Base-by-base conservation (phyloP, 768 basidiomycete species). In the Rhizopogon vesiculosus region DNA sequence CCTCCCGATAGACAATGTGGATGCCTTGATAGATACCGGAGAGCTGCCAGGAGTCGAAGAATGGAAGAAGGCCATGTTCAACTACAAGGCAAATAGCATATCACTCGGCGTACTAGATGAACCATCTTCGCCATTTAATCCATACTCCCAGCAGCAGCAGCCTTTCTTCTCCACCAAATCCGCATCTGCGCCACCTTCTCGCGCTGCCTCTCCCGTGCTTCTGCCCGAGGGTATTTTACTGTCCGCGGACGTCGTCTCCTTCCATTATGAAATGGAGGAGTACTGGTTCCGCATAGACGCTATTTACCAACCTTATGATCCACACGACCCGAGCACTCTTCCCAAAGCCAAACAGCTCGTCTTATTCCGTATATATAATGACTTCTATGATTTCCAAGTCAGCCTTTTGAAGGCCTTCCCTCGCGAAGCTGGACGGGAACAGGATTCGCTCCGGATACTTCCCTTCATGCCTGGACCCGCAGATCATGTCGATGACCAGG, bases 401-500 rank as follows among this genome's bases (percentile, higher is more conserved):
- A 76, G 82, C 5, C 81, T 99, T 22, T 82, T 98, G 58, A 83
- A 93, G 45, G 78, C 81, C 0, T 98, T 95, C 72, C 94, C 95
- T 7, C 81, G 81, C 44, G 97, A 99, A 73, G 97, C 93, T 13
- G 97, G 97, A 19, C 83, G 91, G 15, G 72, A 85, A 38, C 76
- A 82, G 9, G 78, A 78, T 29, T 75, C 83, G 59, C 78, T 78
- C 8, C 81, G 97, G 38, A 88, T 96, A 50, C 75, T 99, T 28
- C 97, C 97, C 1, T 98, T 85, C 72, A 99, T 99, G 97, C 97
- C 97, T 3, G 97, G 97, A 3, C 97, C 95, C 5, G 83, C 89
- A 7, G 79, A 88, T 25, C 75, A 85, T 18, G 93, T 98, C 35
- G 87, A 94, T 72, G 88, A 92, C 59, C 78, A 79, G 41, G 77